Evolutionary conservation across 2,329 filamentous ascomycete species (phyloP).

Genomic region (Beauveria sp.): DNA sequence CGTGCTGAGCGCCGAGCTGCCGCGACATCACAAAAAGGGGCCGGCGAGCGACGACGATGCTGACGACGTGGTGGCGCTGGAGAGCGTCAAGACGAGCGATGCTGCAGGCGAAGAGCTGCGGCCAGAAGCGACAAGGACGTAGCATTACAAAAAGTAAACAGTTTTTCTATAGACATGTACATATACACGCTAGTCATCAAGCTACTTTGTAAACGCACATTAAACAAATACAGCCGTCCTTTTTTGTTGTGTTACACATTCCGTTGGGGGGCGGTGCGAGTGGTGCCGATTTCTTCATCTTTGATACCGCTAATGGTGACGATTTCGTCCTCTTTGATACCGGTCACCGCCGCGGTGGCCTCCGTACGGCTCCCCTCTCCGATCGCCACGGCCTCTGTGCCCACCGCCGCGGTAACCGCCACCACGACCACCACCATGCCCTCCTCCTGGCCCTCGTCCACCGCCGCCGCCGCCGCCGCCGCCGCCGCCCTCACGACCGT

Average conservation of each 20-base stretch:
- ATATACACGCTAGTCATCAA: neutral
- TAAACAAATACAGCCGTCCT: neutral
- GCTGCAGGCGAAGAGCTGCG: slow-evolving; percentile 27
- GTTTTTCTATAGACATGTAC: neutral
- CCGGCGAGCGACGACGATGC: slow-evolving; percentile 6
- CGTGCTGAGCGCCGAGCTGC: slow-evolving; percentile 35
- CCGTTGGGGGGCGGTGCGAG: neutral
- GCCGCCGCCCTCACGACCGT: slow-evolving; percentile 16
- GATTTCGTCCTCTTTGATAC: slow-evolving; percentile 25
- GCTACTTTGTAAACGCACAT: neutral
- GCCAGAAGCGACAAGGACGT: slow-evolving; percentile 4
- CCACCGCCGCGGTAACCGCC: slow-evolving; percentile 8
- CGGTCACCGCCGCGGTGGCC: slow-evolving; percentile 28
- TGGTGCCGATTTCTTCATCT: slow-evolving; percentile 12
- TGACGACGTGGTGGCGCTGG: slow-evolving; percentile 17
- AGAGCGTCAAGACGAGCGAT: slow-evolving; percentile 29
- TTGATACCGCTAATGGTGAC: slow-evolving; percentile 25
- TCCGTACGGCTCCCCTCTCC: slow-evolving; percentile 27
- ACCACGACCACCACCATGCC: slow-evolving; percentile 16
- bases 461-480: neutral
- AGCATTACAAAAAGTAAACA: neutral
- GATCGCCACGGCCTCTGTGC: slow-evolving; percentile 22
- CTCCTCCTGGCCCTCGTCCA: slow-evolving; percentile 10
- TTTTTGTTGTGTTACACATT: no score
- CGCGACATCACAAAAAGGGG: neutral